Evolutionary conservation across 495 filamentous ascomycete genomes (phyloP).

Genomic region (Trichoderma orchidacearum): DNA sequence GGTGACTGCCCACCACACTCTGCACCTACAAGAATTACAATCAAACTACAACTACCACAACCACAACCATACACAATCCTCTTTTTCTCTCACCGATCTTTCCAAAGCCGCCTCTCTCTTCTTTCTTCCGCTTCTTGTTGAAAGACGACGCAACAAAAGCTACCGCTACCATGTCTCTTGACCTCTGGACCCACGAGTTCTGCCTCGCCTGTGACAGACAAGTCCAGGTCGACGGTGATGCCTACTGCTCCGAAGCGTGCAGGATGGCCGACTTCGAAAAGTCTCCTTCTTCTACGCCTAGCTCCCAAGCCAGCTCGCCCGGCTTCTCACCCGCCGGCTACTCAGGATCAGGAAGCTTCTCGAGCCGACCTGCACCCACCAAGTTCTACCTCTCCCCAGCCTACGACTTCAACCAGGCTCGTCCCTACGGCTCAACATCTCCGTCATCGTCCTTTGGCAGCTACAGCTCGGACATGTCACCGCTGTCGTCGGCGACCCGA

Average conservation of each 20-base stretch:
- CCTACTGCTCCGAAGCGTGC: conserved; percentile 91
- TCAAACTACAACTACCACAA: no score
- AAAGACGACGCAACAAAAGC: conserved; percentile 9
- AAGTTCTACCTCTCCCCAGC: conserved; percentile 58
- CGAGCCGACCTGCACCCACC: conserved; percentile 5
- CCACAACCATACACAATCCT: no score
- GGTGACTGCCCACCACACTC: no score
- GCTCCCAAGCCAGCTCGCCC: conserved; percentile 42
- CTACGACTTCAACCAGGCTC: conserved; percentile 49
- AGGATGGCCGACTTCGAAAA: conserved; percentile 77
- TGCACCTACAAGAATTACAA: no score
- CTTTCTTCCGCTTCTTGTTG: background rate
- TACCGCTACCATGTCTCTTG: conserved; percentile 39
- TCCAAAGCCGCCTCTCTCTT: background rate
- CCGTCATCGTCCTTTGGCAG: conserved; percentile 10
- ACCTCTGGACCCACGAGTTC: conserved; percentile 85
- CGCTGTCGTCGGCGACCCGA: conserved; percentile 12
- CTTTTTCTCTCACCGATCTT: no score
- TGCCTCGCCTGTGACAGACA: conserved; percentile 91
- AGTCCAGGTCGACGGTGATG: conserved; percentile 59
- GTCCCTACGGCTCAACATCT: conserved; percentile 28
- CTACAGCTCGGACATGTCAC: conserved; percentile 25
- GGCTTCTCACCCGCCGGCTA: conserved; percentile 27
- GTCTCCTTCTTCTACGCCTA: conserved; percentile 37
- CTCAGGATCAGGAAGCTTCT: conserved; percentile 17